A percentile compares a stretch with the other conserved stretches of the same genome.
Evolutionary conservation across 2,329 filamentous ascomycete genomes (phyloP).

Genomic region (Camillea tinctor): DNA sequence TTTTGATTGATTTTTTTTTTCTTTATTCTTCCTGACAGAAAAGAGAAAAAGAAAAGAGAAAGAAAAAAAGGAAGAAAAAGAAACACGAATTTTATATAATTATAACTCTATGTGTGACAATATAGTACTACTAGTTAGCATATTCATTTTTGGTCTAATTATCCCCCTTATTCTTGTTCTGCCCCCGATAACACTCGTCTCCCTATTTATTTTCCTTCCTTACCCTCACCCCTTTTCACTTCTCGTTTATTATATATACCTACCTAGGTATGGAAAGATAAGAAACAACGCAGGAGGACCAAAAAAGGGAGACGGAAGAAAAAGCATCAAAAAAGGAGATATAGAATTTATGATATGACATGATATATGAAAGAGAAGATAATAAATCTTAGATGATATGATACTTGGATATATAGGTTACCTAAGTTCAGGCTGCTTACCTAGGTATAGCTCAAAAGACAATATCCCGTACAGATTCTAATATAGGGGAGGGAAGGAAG

Average conservation of each 20-base stretch:
- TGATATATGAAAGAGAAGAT: background rate
- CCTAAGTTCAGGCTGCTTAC: too few relatives aligned
- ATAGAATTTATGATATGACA: background rate
- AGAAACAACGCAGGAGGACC: background rate
- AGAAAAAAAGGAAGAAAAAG: too few relatives aligned
- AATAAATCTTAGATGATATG: background rate
- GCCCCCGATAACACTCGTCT: background rate
- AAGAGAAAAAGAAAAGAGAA: too few relatives aligned
- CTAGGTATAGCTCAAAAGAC: constrained; percentile 1
- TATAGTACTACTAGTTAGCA: background rate
- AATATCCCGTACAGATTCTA: constrained; percentile 9
- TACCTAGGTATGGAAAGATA: background rate
- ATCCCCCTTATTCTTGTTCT: background rate
- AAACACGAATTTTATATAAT: background rate
- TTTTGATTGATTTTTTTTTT: background rate
- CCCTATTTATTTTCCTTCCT: background rate
- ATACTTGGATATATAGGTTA: too few relatives aligned
- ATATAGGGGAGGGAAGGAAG: constrained; percentile 8
- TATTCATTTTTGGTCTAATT: too few relatives aligned
- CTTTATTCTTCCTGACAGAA: background rate
- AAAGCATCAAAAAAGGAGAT: background rate
- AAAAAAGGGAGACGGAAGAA: background rate
- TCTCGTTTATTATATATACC: background rate
- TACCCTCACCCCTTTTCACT: background rate
- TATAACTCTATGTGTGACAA: background rate